Conservation (phyloP, 2,329 filamentous ascomycete species). For the Pochonia chlamydosporia region DNA sequence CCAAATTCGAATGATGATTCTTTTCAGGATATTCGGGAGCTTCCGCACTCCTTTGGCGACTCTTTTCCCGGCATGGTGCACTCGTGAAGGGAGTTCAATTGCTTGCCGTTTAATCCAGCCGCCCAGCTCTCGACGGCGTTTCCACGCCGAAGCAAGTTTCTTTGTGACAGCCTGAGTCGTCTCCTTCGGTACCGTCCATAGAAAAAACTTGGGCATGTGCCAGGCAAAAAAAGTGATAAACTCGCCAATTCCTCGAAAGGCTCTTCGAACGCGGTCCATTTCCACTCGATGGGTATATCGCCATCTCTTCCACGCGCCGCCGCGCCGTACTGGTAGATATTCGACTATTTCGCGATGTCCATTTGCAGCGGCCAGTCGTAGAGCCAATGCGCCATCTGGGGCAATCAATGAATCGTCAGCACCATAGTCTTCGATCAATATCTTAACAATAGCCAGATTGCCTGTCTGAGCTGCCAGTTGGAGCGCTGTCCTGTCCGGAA, state of each 20-base stretch:
- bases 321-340: constrained; percentile 33
- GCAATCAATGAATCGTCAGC: constrained; percentile 38
- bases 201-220: constrained; percentile 21
- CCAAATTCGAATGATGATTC: neutral
- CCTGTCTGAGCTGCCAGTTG: constrained; percentile 36
- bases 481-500: constrained; percentile 33
- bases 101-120: neutral
- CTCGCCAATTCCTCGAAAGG: constrained; percentile 15
- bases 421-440: constrained; percentile 32
- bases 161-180: constrained; percentile 4
- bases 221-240: constrained; percentile 23
- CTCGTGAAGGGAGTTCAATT: neutral
- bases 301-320: constrained; percentile 32
- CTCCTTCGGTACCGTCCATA: constrained; percentile 21
- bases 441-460: constrained; percentile 32
- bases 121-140: neutral
- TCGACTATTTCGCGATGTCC: constrained; percentile 37
- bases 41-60: neutral
- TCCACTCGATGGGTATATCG: constrained; percentile 23
- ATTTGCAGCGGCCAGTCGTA: constrained; percentile 36
- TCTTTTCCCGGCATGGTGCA: neutral
- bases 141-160: neutral
- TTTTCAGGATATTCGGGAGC: neutral
- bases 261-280: constrained; percentile 18
- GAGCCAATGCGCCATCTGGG: constrained; percentile 37